Evolutionary conservation across 2,329 filamentous ascomycete species (phyloP).

Genomic region (Zasmidium angulare): DNA sequence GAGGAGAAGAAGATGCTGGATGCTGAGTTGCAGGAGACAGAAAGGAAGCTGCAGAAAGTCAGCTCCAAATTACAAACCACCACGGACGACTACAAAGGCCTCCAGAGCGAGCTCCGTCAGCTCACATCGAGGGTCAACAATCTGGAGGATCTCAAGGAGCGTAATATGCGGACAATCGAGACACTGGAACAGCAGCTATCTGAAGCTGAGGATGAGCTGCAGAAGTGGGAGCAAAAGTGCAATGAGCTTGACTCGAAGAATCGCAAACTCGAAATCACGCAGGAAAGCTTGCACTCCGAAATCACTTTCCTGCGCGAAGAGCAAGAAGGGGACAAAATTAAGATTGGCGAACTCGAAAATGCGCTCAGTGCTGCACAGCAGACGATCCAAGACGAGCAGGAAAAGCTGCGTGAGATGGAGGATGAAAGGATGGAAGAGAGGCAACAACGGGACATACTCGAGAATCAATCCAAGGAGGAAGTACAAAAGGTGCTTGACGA

Average conservation of each 20-base stretch:
- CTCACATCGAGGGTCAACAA: conserved; percentile 83
- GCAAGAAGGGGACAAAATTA: conserved; percentile 96
- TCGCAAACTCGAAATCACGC: conserved; percentile 82
- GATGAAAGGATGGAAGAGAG: conserved; percentile 76
- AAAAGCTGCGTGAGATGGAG: conserved; percentile 55
- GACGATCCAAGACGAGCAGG: conserved; percentile 78
- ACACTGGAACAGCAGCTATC: conserved; percentile 79
- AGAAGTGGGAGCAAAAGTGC: conserved; percentile 79
- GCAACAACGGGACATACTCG: conserved; percentile 81
- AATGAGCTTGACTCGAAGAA: conserved; percentile 84
- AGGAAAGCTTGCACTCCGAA: conserved; percentile 88
- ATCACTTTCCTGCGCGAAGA: conserved; percentile 95
- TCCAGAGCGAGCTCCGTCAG: conserved; percentile 90
- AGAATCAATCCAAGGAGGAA: conserved; percentile 88
- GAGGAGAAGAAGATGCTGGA: conserved; percentile 44
- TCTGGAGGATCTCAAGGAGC: conserved; percentile 84
- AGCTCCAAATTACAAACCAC: conserved; percentile 70
- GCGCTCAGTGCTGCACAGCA: conserved; percentile 77
- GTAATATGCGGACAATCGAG: conserved; percentile 74
- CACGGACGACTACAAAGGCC: conserved; percentile 82
- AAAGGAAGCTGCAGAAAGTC: conserved; percentile 49
- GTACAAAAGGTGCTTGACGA: conserved; percentile 92
- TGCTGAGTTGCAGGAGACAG: conserved; percentile 51
- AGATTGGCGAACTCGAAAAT: conserved; percentile 89
- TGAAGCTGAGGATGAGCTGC: conserved; percentile 82